Evolutionary conservation across 495 filamentous ascomycete species (phyloP).

Genomic region (Clohesyomyces aquaticus): DNA sequence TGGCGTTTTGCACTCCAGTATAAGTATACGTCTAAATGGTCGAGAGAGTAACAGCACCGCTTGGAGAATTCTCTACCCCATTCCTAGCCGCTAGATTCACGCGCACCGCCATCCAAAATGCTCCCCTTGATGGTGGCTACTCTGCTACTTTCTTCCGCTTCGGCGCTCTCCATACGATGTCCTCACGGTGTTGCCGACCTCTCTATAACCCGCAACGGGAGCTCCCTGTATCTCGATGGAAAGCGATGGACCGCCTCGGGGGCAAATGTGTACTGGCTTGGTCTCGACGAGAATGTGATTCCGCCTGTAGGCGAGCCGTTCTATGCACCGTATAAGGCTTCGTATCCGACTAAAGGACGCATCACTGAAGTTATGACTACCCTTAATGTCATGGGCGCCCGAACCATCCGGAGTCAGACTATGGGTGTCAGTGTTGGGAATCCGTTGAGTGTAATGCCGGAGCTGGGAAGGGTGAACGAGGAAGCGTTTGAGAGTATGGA

Average conservation of each 20-base stretch:
- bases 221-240: background rate
- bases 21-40: too few species aligned
- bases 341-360: slow-evolving; percentile 58
- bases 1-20: too few species aligned
- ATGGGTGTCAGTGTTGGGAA: slow-evolving; percentile 59
- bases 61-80: too few species aligned
- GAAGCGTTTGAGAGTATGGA: slow-evolving; percentile 57
- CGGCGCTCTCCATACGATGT: background rate
- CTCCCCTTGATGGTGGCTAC: background rate
- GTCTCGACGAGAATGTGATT: slow-evolving; percentile 61
- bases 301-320: slow-evolving; percentile 54
- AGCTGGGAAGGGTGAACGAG: slow-evolving; percentile 52
- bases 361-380: slow-evolving; percentile 59
- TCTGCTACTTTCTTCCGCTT: background rate
- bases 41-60: too few species aligned
- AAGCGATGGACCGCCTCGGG: slow-evolving; percentile 57
- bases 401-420: slow-evolving; percentile 58
- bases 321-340: slow-evolving; percentile 54
- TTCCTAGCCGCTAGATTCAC: too few species aligned
- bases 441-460: slow-evolving; percentile 56
- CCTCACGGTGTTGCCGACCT: background rate
- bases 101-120: too few species aligned
- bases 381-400: slow-evolving; percentile 56
- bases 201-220: slow-evolving; percentile 2
- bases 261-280: slow-evolving; percentile 62